A percentile compares a stretch with the other conserved stretches of the same genome.
phyloP scores from a whole-genome alignment of 2,329 filamentous ascomycete genomes.

The Monosporascus sp. region DNA sequence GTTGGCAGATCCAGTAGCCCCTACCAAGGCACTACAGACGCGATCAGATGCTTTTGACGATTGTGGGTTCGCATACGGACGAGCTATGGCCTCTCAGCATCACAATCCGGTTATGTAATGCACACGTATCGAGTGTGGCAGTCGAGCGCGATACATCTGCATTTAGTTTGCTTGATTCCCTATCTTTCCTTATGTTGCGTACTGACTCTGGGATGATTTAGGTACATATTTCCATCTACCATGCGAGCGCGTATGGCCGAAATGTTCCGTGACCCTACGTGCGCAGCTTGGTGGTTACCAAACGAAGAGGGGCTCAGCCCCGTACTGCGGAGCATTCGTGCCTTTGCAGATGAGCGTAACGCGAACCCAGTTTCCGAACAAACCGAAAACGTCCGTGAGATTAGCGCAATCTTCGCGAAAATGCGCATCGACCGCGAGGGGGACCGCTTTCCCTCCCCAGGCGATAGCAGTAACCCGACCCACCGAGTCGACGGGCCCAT shows the following conservation, averaged over 20 bases:
- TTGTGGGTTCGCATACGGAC: too few species aligned
- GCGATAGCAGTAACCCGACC: background rate
- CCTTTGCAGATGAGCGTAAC: constrained; percentile 75
- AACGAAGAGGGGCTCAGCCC: constrained; percentile 70
- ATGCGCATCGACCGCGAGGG: constrained; percentile 41
- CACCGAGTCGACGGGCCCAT: background rate
- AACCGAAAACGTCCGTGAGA: constrained; percentile 64
- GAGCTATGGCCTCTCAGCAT: too few species aligned
- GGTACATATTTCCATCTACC: constrained; percentile 75
- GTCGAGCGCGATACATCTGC: too few species aligned
- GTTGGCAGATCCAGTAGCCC: too few species aligned
- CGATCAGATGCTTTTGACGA: too few species aligned
- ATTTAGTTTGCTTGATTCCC: too few species aligned
- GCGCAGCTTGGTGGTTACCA: constrained; percentile 84
- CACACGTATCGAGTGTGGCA: too few species aligned
- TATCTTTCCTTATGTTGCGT: too few species aligned
- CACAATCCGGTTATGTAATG: too few species aligned
- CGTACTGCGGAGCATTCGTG: constrained; percentile 70
- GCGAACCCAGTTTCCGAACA: constrained; percentile 51
- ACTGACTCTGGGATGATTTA: constrained; percentile 30
- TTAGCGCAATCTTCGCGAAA: constrained; percentile 67
- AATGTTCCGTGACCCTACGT: constrained; percentile 65
- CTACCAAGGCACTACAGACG: too few species aligned
- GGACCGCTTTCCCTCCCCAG: too few species aligned
- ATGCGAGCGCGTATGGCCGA: constrained; percentile 72